Conservation (phyloP, 768 basidiomycete species). For the Agaricus sinodeliciosus region DNA sequence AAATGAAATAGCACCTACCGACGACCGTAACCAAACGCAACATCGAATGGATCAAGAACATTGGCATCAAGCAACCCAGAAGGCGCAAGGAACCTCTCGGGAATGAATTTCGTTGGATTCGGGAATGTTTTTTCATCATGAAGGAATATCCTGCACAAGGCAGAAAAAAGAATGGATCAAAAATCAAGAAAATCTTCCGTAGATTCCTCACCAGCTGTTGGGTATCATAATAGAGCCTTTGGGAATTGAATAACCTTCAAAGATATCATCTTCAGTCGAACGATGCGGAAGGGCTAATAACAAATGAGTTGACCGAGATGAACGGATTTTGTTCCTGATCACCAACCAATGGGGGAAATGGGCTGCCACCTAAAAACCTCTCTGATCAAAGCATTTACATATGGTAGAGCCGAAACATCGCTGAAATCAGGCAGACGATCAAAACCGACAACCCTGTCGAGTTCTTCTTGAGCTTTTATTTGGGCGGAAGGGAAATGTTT, state of each 20-base stretch:
- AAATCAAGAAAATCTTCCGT: background rate
- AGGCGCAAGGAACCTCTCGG: conserved; percentile 33
- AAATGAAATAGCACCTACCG: conserved; percentile 17
- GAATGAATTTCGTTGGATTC: conserved; percentile 28
- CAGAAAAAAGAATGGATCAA: background rate
- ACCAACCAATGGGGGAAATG: conserved; percentile 22
- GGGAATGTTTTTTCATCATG: conserved; percentile 23
- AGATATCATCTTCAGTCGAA: conserved; percentile 34
- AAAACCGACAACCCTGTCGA: conserved; percentile 31
- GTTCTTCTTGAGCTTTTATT: conserved; percentile 30
- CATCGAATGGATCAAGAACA: conserved; percentile 26
- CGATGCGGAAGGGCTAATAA: conserved; percentile 25
- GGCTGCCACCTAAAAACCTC: conserved; percentile 29
- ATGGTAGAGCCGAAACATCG: conserved; percentile 31
- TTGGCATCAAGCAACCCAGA: conserved; percentile 18
- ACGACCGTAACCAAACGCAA: conserved; percentile 33
- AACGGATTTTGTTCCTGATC: background rate
- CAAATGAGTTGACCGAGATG: background rate
- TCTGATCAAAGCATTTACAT: conserved; percentile 28
- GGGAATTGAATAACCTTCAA: conserved; percentile 39
- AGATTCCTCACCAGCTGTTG: conserved; percentile 24
- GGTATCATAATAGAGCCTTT: conserved; percentile 30
- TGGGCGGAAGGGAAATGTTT: conserved; percentile 31
- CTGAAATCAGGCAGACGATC: conserved; percentile 31
- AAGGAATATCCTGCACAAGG: conserved; percentile 21